Base-by-base conservation (phyloP, 148 eudicot species). In the Dianthus caryophyllus region DNA sequence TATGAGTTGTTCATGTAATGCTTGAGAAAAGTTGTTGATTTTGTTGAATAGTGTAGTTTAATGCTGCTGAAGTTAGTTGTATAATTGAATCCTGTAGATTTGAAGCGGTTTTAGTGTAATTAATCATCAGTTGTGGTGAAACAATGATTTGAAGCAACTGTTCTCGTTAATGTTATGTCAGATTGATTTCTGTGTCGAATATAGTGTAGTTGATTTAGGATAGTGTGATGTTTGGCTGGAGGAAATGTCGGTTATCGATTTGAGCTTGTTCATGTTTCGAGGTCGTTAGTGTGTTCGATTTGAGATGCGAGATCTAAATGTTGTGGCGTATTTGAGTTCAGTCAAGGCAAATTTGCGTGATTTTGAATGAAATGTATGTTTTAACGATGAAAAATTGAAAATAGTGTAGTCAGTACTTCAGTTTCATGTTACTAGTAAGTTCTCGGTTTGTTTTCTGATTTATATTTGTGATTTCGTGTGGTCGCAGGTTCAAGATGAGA, bases 401-500 rank as follows among this genome's bases (percentile, higher is more conserved):
- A n/a, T n/a, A n/a, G n/a, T n/a, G 11, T 20, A 0, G 8, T 50
- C 4, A n/a, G 54, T 50, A 50, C 24, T 1, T 50, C 9, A n/a
- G 18, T 18, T 50, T 16, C 26, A 11, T 7, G 54, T 21, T 50
- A 18, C 20, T 49, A 0, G 53, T 49, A 1, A 9, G 22, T 49
- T 49, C 2, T 41, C 17, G 2, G 65, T 0, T n/a, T 13, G 17
- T 0, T 61, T 22, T 51, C 16, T 38, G 14, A 33, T 9, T 36
- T 12, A 67, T 21, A 21, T 36, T 38, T 57, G 16, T 22, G 43
- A 17, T 12, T 27, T 33, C 11, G 13, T 46, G 33, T 65, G 1
- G 27, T 73, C 27, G 36, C 51, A 73, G 76, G 24, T 27, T 4
- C 60, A 73, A 78, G 60, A 78, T 78, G 81, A 78, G 81, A 61